These are phyloP conservation scores for Leccinum disarticulatum DNA, from an alignment of 768 basidiomycete species.

Conservation along the genomic window DNA sequence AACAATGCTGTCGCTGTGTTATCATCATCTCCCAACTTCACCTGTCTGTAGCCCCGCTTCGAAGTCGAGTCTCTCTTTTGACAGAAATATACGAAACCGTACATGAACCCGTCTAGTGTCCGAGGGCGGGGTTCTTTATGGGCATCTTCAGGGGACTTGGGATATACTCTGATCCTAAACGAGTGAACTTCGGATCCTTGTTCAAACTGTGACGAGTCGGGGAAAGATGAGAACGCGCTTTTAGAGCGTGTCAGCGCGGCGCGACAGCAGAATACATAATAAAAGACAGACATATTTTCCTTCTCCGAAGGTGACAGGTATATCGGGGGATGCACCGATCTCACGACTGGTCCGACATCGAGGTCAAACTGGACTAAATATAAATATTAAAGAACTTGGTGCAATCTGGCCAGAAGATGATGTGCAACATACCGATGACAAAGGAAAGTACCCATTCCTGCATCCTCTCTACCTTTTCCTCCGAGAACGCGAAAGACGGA, in stretches of 20 bases:
- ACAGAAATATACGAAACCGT: constrained; percentile 77
- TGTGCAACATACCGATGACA: constrained; percentile 54
- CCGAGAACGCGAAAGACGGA: constrained; percentile 46
- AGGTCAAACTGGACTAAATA: constrained; percentile 81
- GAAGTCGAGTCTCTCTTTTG: constrained; percentile 63
- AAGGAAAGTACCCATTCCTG: constrained; percentile 68
- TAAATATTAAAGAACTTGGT: not conserved
- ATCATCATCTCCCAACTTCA: constrained; percentile 24
- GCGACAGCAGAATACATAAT: not conserved
- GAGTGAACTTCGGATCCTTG: constrained; percentile 84
- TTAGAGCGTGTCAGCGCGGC: constrained; percentile 6
- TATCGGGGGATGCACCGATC: constrained; percentile 67
- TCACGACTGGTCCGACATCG: constrained; percentile 80
- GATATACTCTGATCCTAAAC: constrained; percentile 72
- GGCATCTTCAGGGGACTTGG: constrained; percentile 16
- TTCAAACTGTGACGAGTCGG: constrained; percentile 83
- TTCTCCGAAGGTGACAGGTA: constrained; percentile 62
- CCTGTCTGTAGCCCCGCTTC: constrained; percentile 82
- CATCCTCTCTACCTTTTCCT: constrained; percentile 48
- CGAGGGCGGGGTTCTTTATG: constrained; percentile 35
- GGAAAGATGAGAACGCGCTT: constrained; percentile 91
- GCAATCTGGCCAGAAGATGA: not conserved
- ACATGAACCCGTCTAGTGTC: constrained; percentile 64
- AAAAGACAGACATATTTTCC: constrained; percentile 69
- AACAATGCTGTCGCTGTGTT: not conserved